Evolutionary conservation across 768 basidiomycete species (phyloP).

Genomic region (Boletus bicolor): DNA sequence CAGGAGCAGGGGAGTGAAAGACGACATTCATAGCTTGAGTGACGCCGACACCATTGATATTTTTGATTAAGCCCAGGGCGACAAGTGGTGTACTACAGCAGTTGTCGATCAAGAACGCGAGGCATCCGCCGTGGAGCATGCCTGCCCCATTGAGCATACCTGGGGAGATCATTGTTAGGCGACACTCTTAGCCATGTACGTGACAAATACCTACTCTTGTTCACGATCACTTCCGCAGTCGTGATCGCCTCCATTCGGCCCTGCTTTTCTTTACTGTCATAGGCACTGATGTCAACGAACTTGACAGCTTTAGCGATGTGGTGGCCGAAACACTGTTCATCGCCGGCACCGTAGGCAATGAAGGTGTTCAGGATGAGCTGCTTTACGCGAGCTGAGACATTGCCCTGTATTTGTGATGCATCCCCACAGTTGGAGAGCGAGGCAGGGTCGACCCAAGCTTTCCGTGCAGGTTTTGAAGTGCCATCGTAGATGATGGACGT

Average conservation of each 20-base stretch:
- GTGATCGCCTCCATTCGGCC: conserved; percentile 59
- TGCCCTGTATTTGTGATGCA: conserved; percentile 56
- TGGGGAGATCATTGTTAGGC: conserved; percentile 22
- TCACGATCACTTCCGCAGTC: conserved; percentile 58
- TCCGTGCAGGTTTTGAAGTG: conserved; percentile 24
- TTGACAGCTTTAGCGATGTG: conserved; percentile 56
- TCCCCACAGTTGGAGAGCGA: conserved; percentile 58
- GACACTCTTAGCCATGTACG: neutral
- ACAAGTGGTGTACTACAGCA: conserved; percentile 69
- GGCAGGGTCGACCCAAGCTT: conserved; percentile 64
- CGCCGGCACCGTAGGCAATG: conserved; percentile 68
- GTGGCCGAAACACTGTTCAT: conserved; percentile 58
- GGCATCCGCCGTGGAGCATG: conserved; percentile 73
- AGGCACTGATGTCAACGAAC: conserved; percentile 57
- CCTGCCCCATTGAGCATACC: conserved; percentile 76
- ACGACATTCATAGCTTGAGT: conserved; percentile 68
- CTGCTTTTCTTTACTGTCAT: conserved; percentile 43
- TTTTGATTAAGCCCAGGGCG: conserved; percentile 57
- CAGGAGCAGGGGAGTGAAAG: conserved; percentile 65
- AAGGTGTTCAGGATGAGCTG: conserved; percentile 67
- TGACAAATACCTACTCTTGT: conserved; percentile 46
- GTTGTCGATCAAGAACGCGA: conserved; percentile 73
- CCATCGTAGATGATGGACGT: conserved; percentile 28
- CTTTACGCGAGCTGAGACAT: conserved; percentile 59
- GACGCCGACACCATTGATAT: conserved; percentile 69